Evolutionary conservation across 306 rosid species (phyloP).

Genomic region (Acacia melanoxylon): DNA sequence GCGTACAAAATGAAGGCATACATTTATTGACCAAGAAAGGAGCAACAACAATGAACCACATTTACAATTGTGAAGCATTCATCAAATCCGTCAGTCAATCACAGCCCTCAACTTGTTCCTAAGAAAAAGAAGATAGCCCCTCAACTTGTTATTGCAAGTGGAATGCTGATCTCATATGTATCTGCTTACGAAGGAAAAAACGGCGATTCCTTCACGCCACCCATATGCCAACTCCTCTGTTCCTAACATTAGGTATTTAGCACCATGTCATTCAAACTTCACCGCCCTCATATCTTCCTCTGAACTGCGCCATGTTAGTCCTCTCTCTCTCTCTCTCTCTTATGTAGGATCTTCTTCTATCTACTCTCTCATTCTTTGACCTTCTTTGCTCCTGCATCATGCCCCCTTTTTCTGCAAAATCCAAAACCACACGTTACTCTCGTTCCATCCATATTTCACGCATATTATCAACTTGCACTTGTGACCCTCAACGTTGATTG

Average conservation of each 20-base stretch:
- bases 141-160: background rate
- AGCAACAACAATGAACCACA: background rate
- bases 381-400: conserved; percentile 17
- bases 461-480: background rate
- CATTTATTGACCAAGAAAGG: background rate
- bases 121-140: background rate
- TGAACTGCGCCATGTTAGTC: background rate
- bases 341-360: background rate
- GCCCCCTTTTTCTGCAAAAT: background rate
- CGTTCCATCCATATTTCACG: background rate
- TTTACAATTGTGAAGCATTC: conserved; percentile 1
- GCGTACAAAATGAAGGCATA: background rate
- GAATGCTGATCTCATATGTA: background rate
- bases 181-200: background rate
- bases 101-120: background rate
- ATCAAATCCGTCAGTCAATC: background rate
- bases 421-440: background rate
- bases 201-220: background rate
- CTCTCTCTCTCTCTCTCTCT: background rate
- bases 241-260: background rate
- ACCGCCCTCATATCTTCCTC: background rate
- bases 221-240: background rate
- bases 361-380: conserved; percentile 13
- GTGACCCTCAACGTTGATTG: background rate
- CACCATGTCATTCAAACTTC: too few species aligned